Conservation (phyloP, 2,329 filamentous ascomycete species). For the Lizonia empirigonia region DNA sequence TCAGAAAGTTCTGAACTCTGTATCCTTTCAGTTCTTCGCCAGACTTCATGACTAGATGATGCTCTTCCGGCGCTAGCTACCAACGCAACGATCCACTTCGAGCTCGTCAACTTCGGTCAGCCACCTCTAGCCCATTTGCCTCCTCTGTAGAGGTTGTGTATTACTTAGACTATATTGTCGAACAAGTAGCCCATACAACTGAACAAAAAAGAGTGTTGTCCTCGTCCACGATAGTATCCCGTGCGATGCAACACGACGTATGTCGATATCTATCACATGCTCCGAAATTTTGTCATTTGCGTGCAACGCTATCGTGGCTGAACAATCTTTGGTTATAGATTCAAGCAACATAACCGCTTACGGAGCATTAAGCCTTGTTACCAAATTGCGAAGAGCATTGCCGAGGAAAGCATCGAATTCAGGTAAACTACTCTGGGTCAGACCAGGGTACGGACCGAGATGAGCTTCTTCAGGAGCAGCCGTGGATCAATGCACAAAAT, state of each 20-base stretch:
- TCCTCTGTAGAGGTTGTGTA: slow-evolving; percentile 5
- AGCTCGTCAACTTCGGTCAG: not conserved
- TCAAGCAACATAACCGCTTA: not conserved
- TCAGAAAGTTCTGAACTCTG: not conserved
- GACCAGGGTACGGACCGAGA: not conserved
- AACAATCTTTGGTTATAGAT: not conserved
- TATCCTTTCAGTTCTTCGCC: slow-evolving; percentile 2
- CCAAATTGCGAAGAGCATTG: not conserved
- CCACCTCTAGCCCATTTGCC: no score
- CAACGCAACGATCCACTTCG: not conserved
- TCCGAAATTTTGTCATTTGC: slow-evolving; percentile 10
- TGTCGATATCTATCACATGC: slow-evolving; percentile 5
- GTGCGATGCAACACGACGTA: not conserved
- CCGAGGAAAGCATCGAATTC: not conserved
- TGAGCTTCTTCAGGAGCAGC: not conserved
- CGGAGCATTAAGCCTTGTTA: not conserved
- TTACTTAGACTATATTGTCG: slow-evolving; percentile 8
- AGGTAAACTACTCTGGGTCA: no score
- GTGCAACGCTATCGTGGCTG: slow-evolving; percentile 7
- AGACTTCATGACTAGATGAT: slow-evolving; percentile 4
- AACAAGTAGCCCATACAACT: slow-evolving; percentile 2
- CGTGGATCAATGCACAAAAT: not conserved
- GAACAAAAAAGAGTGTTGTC: slow-evolving; percentile 5
- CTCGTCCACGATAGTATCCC: not conserved
- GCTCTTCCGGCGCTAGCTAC: not conserved